Percentiles rank a stretch among this genome's conserved stretches.
Conservation (phyloP, 2,329 filamentous ascomycete species). For the Hypoxylon sp. region DNA sequence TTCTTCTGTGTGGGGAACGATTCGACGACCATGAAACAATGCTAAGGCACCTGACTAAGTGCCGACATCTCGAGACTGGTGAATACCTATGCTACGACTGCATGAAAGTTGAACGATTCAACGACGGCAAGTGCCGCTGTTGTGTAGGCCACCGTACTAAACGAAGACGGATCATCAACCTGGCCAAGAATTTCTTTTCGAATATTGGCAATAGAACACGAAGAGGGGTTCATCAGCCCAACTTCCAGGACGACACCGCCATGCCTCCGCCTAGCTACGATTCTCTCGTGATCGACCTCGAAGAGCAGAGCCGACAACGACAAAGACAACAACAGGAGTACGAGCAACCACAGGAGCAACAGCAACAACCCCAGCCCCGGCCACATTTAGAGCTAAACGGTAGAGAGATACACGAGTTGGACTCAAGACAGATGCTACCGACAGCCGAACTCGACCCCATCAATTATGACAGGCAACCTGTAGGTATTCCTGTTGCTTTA, state of each 20-base stretch:
- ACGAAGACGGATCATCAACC: constrained; percentile 65
- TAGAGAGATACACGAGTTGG: constrained; percentile 68
- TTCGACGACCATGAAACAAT: constrained; percentile 68
- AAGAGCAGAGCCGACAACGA: constrained; percentile 39
- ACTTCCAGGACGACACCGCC: constrained; percentile 54
- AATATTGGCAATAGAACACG: constrained; percentile 65
- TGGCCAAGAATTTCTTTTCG: constrained; percentile 69
- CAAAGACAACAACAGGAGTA: constrained; percentile 44
- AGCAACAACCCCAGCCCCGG: constrained; percentile 30
- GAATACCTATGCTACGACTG: constrained; percentile 72
- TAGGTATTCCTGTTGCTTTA: constrained; percentile 26
- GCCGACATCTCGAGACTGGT: constrained; percentile 63
- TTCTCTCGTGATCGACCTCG: constrained; percentile 56
- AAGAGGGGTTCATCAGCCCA: constrained; percentile 53
- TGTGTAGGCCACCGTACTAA: constrained; percentile 67
- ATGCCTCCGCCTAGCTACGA: constrained; percentile 65
- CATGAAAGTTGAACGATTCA: constrained; percentile 66
- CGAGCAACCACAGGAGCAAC: constrained; percentile 22
- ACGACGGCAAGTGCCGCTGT: constrained; percentile 65
- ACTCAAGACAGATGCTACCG: constrained; percentile 61
- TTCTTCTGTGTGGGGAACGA: constrained; percentile 65
- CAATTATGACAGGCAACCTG: constrained; percentile 46
- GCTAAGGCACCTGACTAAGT: constrained; percentile 67
- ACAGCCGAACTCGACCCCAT: constrained; percentile 50
- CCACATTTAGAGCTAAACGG: constrained; percentile 62